phyloP scores from a whole-genome alignment of 495 filamentous ascomycete species.

The Neurospora tetrasperma region DNA sequence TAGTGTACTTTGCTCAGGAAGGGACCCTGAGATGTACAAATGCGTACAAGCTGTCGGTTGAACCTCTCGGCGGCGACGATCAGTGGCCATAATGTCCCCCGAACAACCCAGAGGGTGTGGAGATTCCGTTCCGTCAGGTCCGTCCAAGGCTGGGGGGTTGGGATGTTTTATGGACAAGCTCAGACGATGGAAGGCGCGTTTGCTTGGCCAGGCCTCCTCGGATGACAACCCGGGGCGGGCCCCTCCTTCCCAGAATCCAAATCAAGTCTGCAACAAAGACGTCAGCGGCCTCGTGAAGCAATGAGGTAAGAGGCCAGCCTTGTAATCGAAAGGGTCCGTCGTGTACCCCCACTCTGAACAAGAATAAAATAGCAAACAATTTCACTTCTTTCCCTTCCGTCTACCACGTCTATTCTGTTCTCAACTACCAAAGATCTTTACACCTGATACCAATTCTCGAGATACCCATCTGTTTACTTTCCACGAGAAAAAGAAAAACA shows the following conservation, averaged over 20 bases:
- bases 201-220: background rate
- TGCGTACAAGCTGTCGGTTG: background rate
- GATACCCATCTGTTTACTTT: background rate
- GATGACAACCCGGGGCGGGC: background rate
- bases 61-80: background rate
- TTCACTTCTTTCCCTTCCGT: background rate
- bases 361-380: background rate
- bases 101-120: background rate
- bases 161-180: background rate
- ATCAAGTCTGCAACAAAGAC: slow-evolving; percentile 11
- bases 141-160: background rate
- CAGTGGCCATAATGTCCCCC: background rate
- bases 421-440: background rate
- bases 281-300: slow-evolving; percentile 9
- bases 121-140: background rate
- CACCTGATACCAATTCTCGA: background rate
- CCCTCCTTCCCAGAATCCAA: background rate
- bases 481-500: background rate
- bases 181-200: background rate
- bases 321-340: background rate
- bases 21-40: background rate
- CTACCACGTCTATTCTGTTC: background rate
- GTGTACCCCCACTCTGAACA: background rate
- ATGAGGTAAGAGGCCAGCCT: background rate
- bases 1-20: background rate